These are phyloP conservation scores for Fusarium sarcochroum DNA, from an alignment of 2,329 filamentous ascomycete species.

Conservation along the genomic window DNA sequence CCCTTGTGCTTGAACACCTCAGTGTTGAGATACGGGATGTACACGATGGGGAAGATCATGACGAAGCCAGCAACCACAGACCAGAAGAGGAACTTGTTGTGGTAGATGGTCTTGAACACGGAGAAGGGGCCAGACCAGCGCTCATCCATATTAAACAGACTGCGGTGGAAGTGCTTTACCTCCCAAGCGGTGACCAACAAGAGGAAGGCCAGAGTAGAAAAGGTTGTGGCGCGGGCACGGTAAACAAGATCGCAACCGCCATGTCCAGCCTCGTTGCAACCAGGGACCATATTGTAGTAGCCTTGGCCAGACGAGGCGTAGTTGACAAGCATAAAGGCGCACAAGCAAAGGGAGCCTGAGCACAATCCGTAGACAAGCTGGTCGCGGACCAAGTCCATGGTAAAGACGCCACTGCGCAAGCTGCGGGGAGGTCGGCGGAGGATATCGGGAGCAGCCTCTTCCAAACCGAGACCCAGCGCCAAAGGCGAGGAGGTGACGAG, in stretches of 20 bases:
- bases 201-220: constrained; percentile 77
- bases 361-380: constrained; percentile 76
- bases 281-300: constrained; percentile 63
- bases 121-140: constrained; percentile 64
- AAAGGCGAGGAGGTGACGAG: constrained; percentile 80
- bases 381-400: constrained; percentile 73
- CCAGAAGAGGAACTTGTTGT: constrained; percentile 77
- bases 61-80: constrained; percentile 72
- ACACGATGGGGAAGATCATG: constrained; percentile 73
- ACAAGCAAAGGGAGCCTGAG: constrained; percentile 74
- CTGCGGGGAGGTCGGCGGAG: constrained; percentile 75
- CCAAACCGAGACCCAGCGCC: constrained; percentile 79
- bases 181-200: constrained; percentile 80
- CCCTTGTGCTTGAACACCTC: constrained; percentile 78
- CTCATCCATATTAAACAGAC: constrained; percentile 76
- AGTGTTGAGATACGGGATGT: constrained; percentile 76
- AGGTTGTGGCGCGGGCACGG: constrained; percentile 76
- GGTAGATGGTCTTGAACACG: constrained; percentile 73
- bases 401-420: constrained; percentile 73
- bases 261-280: constrained; percentile 70
- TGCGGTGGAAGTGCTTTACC: constrained; percentile 78
- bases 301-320: constrained; percentile 64
- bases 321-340: constrained; percentile 71
- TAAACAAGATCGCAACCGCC: constrained; percentile 69
- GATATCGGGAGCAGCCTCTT: constrained; percentile 77